A percentile compares a stretch with the other conserved stretches of the same genome.
Conservation (phyloP, 2,329 filamentous ascomycete genomes). For the Metarhizium humberi region DNA sequence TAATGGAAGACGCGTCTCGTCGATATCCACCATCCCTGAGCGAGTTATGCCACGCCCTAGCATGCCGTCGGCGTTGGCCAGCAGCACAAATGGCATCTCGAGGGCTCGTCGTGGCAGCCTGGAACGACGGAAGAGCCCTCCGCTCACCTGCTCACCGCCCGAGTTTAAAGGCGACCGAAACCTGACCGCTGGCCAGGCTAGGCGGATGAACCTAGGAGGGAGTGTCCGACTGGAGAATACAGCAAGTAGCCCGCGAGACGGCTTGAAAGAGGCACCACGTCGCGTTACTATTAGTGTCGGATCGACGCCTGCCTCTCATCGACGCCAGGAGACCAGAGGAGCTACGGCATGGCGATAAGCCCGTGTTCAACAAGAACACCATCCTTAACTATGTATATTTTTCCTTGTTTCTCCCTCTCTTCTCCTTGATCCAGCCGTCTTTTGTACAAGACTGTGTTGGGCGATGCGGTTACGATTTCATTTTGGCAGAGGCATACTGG, state of each 20-base stretch:
- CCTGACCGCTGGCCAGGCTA: conserved; percentile 45
- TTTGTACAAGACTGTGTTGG: not conserved
- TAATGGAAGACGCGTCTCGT: conserved; percentile 34
- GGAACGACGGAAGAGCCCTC: conserved; percentile 43
- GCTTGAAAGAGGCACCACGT: conserved; percentile 17
- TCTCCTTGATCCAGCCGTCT: not conserved
- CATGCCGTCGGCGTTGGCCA: conserved; percentile 35
- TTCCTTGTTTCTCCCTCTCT: not conserved
- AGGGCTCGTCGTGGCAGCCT: conserved; percentile 40
- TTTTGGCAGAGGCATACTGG: not conserved
- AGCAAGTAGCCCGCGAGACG: conserved; percentile 15
- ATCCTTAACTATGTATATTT: not conserved
- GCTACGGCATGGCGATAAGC: conserved; percentile 21
- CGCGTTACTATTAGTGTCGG: conserved; percentile 29
- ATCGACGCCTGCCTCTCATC: conserved; percentile 14
- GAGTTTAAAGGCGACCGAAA: conserved; percentile 27
- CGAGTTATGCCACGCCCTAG: conserved; percentile 19
- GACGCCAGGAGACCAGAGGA: conserved; percentile 21
- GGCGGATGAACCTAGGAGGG: conserved; percentile 46
- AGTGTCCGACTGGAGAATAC: conserved; percentile 23
- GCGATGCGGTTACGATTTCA: not conserved
- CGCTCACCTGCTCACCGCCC: conserved; percentile 43
- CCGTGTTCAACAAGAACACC: not conserved
- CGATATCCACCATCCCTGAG: conserved; percentile 25
- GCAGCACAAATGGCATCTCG: conserved; percentile 46